phyloP scores from a whole-genome alignment of 2,329 filamentous ascomycete genomes.

The Sporothrix pseudoabietina region DNA sequence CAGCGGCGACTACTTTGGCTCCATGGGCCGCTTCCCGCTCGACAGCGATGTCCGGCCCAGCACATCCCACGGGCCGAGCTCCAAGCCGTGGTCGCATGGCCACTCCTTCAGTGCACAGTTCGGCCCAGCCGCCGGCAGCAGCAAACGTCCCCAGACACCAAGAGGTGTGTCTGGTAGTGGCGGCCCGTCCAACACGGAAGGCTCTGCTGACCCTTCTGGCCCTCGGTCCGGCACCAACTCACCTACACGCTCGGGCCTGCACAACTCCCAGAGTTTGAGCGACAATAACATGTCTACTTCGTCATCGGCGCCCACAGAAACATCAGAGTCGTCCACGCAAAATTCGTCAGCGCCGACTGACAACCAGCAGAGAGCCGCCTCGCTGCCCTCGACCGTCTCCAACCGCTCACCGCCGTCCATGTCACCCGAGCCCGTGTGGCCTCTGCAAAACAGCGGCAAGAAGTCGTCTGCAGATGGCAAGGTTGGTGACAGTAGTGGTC shows the following conservation, averaged over 20 bases:
- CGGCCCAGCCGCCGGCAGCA: constrained; percentile 34
- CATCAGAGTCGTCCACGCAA: neutral
- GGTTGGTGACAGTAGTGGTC: neutral
- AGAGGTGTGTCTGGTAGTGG: neutral
- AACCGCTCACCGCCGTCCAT: constrained; percentile 9
- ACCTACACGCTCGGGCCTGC: constrained; percentile 7
- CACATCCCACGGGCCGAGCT: constrained; percentile 43
- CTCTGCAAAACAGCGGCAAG: neutral
- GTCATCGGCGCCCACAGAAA: constrained; percentile 30
- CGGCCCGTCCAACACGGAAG: neutral
- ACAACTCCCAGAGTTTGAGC: constrained; percentile 19
- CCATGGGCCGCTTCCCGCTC: constrained; percentile 34
- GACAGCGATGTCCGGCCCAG: constrained; percentile 37
- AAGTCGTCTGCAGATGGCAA: neutral
- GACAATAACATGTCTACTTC: constrained; percentile 30
- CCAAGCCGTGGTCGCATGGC: constrained; percentile 48
- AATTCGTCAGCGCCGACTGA: neutral
- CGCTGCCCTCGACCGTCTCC: constrained; percentile 24
- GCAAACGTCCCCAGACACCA: neutral
- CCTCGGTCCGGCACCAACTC: constrained; percentile 34
- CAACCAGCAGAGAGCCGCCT: neutral
- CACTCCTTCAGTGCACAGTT: constrained; percentile 53
- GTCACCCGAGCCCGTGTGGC: constrained; percentile 18
- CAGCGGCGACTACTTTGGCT: neutral
- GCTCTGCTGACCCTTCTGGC: neutral